Evolutionary conservation across 2,329 filamentous ascomycete species (phyloP).

Genomic region (Pseudogymnoascus sp.): DNA sequence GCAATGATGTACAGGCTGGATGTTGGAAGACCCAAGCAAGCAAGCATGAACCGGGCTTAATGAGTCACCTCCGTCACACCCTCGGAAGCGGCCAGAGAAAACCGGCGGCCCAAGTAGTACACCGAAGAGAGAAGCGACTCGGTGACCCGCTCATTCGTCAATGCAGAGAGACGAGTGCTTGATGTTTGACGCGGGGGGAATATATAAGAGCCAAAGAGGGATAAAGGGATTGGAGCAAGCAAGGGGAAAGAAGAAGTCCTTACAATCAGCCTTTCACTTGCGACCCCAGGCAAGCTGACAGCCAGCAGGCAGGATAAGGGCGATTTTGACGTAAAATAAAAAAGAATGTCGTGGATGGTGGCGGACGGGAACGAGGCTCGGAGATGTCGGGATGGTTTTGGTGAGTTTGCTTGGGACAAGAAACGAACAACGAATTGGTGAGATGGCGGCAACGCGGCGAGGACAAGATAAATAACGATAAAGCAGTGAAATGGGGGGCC

Average conservation of each 20-base stretch:
- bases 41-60: not conserved
- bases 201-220: not conserved
- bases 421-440: not conserved
- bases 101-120: not conserved
- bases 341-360: not conserved
- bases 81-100: not conserved
- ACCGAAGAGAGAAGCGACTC: not conserved
- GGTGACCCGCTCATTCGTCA: conserved; percentile 4
- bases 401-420: not conserved
- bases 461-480: not conserved
- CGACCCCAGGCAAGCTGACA: not conserved
- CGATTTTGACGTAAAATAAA: not conserved
- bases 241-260: not conserved
- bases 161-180: not conserved
- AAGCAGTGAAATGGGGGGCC: not conserved
- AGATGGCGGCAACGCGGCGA: not conserved
- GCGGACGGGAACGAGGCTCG: not conserved
- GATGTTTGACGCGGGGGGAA: not conserved
- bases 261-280: not conserved
- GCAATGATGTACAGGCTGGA: not conserved
- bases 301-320: not conserved
- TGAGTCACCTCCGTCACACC: conserved; percentile 6
- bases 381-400: not conserved
- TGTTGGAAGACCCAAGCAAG: conserved; percentile 3
- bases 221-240: not conserved